phyloP scores from a whole-genome alignment of 805 yeast species.

The Wickerhamomyces queroliae region DNA sequence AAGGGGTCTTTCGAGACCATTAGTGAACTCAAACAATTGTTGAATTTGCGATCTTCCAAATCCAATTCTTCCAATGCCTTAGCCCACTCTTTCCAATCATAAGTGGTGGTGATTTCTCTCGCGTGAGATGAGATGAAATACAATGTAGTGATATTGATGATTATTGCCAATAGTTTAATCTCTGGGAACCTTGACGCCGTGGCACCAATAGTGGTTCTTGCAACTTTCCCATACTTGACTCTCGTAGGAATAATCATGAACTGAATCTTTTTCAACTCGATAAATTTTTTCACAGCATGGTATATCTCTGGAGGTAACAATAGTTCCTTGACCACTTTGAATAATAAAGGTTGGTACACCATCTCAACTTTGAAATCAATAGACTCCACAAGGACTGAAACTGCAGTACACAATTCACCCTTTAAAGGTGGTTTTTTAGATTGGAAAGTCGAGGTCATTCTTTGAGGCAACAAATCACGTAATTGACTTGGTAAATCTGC shows the following conservation, averaged over 20 bases:
- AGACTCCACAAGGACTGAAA: constrained; percentile 12
- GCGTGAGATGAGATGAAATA: constrained; percentile 13
- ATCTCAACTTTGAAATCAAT: constrained; percentile 4
- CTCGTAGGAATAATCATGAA: background rate
- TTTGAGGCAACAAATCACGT: constrained; percentile 32
- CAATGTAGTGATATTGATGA: constrained; percentile 16
- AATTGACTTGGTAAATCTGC: constrained; percentile 33
- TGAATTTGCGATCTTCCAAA: constrained; percentile 4
- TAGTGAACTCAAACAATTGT: constrained; percentile 6
- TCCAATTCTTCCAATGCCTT: constrained; percentile 15
- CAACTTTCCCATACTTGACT: background rate
- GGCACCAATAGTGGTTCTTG: constrained; percentile 29
- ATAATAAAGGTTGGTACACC: constrained; percentile 33
- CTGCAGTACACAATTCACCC: constrained; percentile 29
- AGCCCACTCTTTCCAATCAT: constrained; percentile 13
- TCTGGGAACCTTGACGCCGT: no score
- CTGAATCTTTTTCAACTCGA: constrained; percentile 15
- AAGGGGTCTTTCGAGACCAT: constrained; percentile 21
- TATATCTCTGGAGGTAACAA: constrained; percentile 47
- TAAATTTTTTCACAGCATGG: constrained; percentile 24
- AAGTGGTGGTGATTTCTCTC: background rate
- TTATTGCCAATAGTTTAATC: constrained; percentile 6
- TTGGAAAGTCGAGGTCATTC: constrained; percentile 31
- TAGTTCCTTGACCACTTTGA: constrained; percentile 35
- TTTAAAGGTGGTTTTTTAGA: constrained; percentile 34